phyloP scores from a whole-genome alignment of 2,329 filamentous ascomycete species.

The Aspergillus chevalieri region DNA sequence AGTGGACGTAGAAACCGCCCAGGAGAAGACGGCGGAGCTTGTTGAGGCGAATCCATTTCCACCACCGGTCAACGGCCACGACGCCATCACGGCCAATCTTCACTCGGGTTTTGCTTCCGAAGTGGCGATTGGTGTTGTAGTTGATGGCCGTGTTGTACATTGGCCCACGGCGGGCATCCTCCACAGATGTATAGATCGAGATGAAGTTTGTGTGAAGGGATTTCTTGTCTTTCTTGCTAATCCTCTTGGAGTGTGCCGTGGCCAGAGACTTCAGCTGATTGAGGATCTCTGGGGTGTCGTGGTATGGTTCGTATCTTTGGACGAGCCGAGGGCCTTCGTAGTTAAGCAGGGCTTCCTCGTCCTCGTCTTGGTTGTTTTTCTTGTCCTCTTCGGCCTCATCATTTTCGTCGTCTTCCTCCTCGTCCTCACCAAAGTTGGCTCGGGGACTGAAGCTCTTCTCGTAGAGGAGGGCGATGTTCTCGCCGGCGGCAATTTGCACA shows the following conservation, averaged over 20 bases:
- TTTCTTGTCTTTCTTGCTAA: conserved; percentile 63
- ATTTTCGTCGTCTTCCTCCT: conserved; percentile 41
- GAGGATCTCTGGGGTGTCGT: conserved; percentile 56
- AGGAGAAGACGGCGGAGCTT: conserved; percentile 56
- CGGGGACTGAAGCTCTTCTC: conserved; percentile 62
- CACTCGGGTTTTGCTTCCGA: conserved; percentile 58
- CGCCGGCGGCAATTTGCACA: conserved; percentile 71
- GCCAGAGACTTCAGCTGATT: conserved; percentile 56
- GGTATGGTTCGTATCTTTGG: conserved; percentile 63
- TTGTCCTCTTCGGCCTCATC: conserved; percentile 29
- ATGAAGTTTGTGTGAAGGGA: conserved; percentile 60
- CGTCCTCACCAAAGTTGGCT: conserved; percentile 53
- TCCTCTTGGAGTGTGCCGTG: conserved; percentile 53
- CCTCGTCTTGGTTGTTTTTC: conserved; percentile 31
- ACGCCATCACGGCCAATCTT: conserved; percentile 52
- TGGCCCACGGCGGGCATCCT: conserved; percentile 61
- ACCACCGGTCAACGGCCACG: conserved; percentile 65
- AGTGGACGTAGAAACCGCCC: conserved; percentile 58
- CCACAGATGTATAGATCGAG: conserved; percentile 60
- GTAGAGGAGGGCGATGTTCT: conserved; percentile 75
- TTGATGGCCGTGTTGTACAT: conserved; percentile 60
- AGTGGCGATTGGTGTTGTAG: conserved; percentile 52
- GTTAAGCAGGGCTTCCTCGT: conserved; percentile 28
- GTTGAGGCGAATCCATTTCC: conserved; percentile 62
- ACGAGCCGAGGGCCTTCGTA: conserved; percentile 41